phyloP scores from a whole-genome alignment of 192 early-diverging fungal genomes.

The Dispira simplex region DNA sequence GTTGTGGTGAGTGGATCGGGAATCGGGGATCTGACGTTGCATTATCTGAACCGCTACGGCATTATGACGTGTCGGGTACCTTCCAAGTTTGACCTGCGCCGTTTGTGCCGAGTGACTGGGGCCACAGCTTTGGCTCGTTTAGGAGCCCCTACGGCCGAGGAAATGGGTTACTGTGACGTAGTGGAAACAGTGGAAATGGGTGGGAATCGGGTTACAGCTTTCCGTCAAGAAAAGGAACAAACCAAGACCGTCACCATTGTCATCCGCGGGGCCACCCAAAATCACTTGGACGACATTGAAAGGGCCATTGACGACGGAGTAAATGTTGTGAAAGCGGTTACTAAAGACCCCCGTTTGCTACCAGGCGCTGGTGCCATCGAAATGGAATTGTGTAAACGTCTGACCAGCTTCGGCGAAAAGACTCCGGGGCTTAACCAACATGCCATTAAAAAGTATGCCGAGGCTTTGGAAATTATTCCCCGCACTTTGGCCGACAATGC shows the following conservation, averaged over 20 bases:
- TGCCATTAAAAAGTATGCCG: slow-evolving; percentile 89
- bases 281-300: slow-evolving; percentile 92
- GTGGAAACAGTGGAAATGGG: slow-evolving; percentile 95
- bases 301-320: slow-evolving; percentile 96
- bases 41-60: slow-evolving; percentile 85
- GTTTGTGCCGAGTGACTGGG: slow-evolving; percentile 82
- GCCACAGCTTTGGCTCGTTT: slow-evolving; percentile 87
- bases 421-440: slow-evolving; percentile 94
- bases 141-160: slow-evolving; percentile 86
- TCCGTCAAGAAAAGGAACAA: slow-evolving; percentile 53
- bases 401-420: slow-evolving; percentile 66
- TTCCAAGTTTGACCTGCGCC: slow-evolving; percentile 92
- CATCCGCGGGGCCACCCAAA: slow-evolving; percentile 88
- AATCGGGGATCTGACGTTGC: slow-evolving; percentile 85
- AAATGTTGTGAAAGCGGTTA: slow-evolving; percentile 87
- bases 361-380: slow-evolving; percentile 90
- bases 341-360: slow-evolving; percentile 69
- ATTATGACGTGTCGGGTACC: slow-evolving; percentile 82
- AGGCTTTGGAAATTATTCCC: slow-evolving; percentile 88
- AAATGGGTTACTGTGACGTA: slow-evolving; percentile 96
- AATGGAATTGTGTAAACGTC: slow-evolving; percentile 75
- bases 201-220: slow-evolving; percentile 92
- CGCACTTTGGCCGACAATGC: slow-evolving; percentile 89
- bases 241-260: slow-evolving; percentile 90
- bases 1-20: slow-evolving; percentile 81